Conservation (phyloP, 2,329 filamentous ascomycete species). For the Fusarium pseudoanthophilum region DNA sequence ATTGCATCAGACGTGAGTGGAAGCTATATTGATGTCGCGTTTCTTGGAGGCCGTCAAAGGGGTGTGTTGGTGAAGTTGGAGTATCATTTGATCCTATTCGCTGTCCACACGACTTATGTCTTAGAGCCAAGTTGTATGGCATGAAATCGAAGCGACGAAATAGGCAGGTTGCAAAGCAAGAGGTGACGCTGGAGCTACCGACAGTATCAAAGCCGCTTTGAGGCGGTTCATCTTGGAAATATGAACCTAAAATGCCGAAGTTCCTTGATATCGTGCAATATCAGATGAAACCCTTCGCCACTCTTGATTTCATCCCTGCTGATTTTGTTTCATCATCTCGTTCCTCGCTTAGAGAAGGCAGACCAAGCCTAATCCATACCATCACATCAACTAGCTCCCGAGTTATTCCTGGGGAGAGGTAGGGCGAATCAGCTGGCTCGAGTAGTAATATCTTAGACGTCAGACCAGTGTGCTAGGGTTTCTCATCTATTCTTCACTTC, state of each 20-base stretch:
- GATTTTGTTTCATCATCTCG: neutral
- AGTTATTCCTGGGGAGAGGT: neutral
- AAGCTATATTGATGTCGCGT: rapidly evolving
- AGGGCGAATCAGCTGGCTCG: rapidly evolving
- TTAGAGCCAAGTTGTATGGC: too few relatives aligned
- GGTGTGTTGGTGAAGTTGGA: neutral
- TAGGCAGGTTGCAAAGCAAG: neutral
- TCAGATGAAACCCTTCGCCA: rapidly evolving
- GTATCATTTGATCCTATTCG: neutral
- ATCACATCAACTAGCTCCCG: neutral
- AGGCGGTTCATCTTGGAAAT: rapidly evolving
- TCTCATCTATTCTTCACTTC: rapidly evolving
- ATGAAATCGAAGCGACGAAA: rapidly evolving
- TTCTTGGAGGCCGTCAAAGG: rapidly evolving
- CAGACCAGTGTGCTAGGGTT: rapidly evolving
- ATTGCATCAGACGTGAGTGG: rapidly evolving
- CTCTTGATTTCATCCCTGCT: neutral
- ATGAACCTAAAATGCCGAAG: neutral
- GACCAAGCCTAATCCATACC: neutral
- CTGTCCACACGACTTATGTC: rapidly evolving
- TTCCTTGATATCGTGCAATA: neutral
- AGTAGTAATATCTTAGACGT: neutral
- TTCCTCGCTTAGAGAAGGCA: neutral
- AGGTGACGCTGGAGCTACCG: neutral
- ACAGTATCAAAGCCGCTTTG: too few relatives aligned